Evolutionary conservation across 208 protist genomes (phyloP).

Genomic region (Angomonas desouzai): DNA sequence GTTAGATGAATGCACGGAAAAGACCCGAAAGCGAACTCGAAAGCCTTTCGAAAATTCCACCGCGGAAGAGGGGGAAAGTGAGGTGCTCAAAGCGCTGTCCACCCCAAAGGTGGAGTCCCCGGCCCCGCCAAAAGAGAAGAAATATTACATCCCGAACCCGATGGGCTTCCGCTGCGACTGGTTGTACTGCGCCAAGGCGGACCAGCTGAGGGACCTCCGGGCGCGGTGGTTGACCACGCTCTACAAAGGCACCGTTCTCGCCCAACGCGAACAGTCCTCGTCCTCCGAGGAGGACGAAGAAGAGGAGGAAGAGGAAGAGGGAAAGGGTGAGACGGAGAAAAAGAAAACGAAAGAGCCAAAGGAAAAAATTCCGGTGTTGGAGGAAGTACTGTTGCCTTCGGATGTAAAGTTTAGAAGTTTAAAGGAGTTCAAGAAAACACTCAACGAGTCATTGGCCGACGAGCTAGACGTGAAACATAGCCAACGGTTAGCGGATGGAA

Average conservation of each 20-base stretch:
- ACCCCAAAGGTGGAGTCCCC: background rate
- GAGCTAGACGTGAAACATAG: slow-evolving; percentile 52
- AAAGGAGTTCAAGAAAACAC: slow-evolving; percentile 13
- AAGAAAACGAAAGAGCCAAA: background rate
- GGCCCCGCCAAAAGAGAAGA: background rate
- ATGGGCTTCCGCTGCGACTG: slow-evolving; percentile 57
- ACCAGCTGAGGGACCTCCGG: slow-evolving; percentile 54
- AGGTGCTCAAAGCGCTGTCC: background rate
- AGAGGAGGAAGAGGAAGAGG: background rate
- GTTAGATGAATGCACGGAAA: background rate
- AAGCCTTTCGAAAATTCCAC: background rate
- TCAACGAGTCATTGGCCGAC: slow-evolving; percentile 52
- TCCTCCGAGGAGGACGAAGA: slow-evolving; percentile 1
- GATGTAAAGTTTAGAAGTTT: slow-evolving; percentile 1
- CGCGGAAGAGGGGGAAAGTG: background rate
- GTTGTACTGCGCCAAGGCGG: slow-evolving; percentile 44
- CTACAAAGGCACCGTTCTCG: slow-evolving; percentile 9
- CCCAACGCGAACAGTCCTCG: background rate
- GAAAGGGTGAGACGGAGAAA: background rate
- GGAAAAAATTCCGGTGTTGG: background rate
- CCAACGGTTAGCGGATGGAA: slow-evolving; percentile 18
- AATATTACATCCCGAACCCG: slow-evolving; percentile 67
- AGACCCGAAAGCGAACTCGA: background rate
- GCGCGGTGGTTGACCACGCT: slow-evolving; percentile 39
- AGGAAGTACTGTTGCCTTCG: slow-evolving; percentile 4